Evolutionary conservation across 176 grass and related monocot species (phyloP).

Genomic region (Ensete ventricosum): DNA sequence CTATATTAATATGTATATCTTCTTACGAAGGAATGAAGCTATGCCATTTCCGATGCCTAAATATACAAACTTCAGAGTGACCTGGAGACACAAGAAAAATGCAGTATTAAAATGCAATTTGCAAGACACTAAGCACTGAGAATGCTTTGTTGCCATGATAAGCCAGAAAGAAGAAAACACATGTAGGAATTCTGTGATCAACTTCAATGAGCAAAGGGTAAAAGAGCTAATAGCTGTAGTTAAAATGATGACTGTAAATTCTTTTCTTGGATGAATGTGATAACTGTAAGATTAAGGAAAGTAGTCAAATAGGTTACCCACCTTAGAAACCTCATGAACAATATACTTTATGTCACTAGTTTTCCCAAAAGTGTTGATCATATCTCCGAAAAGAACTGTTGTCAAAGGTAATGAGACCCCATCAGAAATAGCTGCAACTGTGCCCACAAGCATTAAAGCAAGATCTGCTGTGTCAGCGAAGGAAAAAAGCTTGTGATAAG

Average conservation of each 20-base stretch:
- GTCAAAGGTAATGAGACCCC: conserved; percentile 8
- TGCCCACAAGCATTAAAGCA: not conserved
- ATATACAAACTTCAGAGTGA: conserved; percentile 13
- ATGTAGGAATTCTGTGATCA: too few relatives aligned
- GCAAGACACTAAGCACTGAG: not conserved
- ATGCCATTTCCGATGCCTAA: conserved; percentile 6
- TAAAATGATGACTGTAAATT: not conserved
- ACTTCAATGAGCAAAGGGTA: not conserved
- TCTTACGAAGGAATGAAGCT: conserved; percentile 15
- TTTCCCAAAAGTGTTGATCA: conserved; percentile 5
- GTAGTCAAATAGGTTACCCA: not conserved
- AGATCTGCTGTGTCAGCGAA: conserved; percentile 7
- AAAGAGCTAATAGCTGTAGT: not conserved
- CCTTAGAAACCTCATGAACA: conserved; percentile 11
- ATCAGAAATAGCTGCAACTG: conserved; percentile 7
- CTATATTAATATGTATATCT: not conserved
- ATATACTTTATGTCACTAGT: not conserved
- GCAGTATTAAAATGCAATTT: not conserved
- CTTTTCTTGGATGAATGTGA: not conserved
- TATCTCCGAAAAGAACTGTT: conserved; percentile 11
- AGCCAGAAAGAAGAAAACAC: not conserved
- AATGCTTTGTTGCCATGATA: not conserved
- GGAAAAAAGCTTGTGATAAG: conserved; percentile 6
- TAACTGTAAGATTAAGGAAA: not conserved
- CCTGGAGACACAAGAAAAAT: not conserved